phyloP scores from a whole-genome alignment of 441 rosid genomes.

The Rhodomyrtus psidioides region DNA sequence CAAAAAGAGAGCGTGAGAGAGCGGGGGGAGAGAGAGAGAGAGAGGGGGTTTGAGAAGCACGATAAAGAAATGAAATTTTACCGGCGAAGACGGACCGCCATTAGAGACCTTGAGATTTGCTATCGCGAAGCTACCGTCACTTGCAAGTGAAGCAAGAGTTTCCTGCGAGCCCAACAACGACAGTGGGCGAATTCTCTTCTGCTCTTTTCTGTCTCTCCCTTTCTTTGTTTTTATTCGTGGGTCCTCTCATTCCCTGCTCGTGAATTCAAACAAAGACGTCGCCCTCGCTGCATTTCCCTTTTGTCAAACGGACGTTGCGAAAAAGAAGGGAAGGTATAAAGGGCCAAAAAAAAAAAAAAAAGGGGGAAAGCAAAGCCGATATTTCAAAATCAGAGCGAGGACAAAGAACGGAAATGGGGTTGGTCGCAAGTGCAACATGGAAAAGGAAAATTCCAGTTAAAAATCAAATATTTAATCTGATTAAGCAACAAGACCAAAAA shows the following conservation, averaged over 20 bases:
- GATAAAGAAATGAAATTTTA: conserved; percentile 11
- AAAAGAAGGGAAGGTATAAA: conserved; percentile 3
- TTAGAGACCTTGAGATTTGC: neutral
- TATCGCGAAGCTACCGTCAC: conserved; percentile 7
- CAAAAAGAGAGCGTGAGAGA: neutral
- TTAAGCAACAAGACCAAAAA: no score
- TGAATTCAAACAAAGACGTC: neutral
- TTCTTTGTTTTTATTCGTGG: conserved; percentile 3
- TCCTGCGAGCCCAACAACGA: conserved; percentile 20
- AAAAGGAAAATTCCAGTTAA: conserved; percentile 35
- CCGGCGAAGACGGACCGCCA: neutral
- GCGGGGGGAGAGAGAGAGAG: neutral
- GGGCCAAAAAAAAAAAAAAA: neutral
- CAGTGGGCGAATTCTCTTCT: conserved; percentile 15
- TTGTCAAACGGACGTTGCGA: neutral
- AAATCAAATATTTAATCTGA: conserved; percentile 7
- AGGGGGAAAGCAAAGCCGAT: neutral
- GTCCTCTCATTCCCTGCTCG: neutral
- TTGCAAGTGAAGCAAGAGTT: conserved; percentile 28
- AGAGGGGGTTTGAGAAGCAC: neutral
- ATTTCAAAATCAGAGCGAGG: conserved; percentile 16
- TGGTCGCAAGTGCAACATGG: conserved; percentile 3
- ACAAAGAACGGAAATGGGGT: conserved; percentile 7
- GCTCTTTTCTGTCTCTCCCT: neutral
- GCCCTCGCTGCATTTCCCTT: neutral